Evolutionary conservation across 1,284 basidiomycete genomes (phyloP).

Genomic region (Termitomyces sp.): DNA sequence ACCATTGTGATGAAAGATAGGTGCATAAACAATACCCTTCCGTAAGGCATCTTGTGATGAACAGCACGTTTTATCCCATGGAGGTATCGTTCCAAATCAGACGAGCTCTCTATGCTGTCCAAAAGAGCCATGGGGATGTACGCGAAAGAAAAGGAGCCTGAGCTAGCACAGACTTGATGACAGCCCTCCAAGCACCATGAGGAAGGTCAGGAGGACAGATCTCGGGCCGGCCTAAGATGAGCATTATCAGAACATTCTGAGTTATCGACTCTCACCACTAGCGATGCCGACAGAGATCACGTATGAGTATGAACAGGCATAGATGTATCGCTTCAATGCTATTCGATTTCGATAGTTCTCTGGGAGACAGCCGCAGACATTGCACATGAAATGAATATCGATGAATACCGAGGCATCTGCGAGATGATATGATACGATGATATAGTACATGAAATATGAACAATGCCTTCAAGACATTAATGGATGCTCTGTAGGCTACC

Average conservation of each 20-base stretch:
- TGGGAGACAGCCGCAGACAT: background rate
- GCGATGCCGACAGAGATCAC: background rate
- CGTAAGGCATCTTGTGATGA: conserved; percentile 4
- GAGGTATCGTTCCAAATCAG: background rate
- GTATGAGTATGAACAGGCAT: too few species aligned
- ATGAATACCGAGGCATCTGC: background rate
- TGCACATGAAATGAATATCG: background rate
- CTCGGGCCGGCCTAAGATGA: background rate
- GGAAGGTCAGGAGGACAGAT: background rate
- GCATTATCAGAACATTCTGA: background rate
- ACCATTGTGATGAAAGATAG: background rate
- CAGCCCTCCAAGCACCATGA: background rate
- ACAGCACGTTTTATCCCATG: background rate
- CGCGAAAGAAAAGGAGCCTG: background rate
- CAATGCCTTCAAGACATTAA: background rate
- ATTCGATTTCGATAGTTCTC: background rate
- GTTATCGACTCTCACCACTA: background rate
- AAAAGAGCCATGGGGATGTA: background rate
- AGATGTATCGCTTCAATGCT: background rate
- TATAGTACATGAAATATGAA: background rate
- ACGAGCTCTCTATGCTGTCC: background rate
- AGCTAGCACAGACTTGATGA: background rate
- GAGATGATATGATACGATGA: background rate
- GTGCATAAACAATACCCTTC: conserved; percentile 1
- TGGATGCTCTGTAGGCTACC: conserved; percentile 11